Conservation (phyloP, 2,329 filamentous ascomycete genomes). For the Lanzia echinophila region DNA sequence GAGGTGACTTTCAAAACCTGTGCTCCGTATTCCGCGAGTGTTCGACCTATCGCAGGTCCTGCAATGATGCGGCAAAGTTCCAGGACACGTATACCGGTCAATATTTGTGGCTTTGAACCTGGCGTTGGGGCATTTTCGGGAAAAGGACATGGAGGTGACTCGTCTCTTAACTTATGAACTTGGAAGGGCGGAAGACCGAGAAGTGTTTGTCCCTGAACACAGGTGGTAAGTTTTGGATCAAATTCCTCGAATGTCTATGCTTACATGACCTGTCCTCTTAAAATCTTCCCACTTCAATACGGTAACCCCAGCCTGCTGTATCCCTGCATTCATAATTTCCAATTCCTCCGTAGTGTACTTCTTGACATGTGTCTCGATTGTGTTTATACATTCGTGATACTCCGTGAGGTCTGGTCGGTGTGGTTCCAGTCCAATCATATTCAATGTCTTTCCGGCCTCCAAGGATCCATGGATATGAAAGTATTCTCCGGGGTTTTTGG, state of each 20-base stretch:
- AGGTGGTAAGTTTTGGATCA: not conserved
- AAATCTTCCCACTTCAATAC: conserved; percentile 56
- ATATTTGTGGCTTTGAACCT: conserved; percentile 28
- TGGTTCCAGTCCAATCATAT: conserved; percentile 62
- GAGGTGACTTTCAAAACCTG: conserved; percentile 67
- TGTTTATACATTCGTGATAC: conserved; percentile 51
- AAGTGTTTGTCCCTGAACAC: conserved; percentile 34
- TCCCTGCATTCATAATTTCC: conserved; percentile 48
- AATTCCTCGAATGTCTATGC: conserved; percentile 12
- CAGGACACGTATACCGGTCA: conserved; percentile 60
- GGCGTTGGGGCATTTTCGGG: conserved; percentile 23
- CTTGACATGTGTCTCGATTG: conserved; percentile 53
- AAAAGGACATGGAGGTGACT: conserved; percentile 36
- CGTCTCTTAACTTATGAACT: conserved; percentile 43
- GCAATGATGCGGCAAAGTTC: conserved; percentile 72
- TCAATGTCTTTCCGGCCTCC: conserved; percentile 61
- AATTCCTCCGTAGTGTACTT: conserved; percentile 48
- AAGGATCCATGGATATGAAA: conserved; percentile 73
- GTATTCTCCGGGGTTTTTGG: conserved; percentile 57
- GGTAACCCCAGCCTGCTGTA: conserved; percentile 53
- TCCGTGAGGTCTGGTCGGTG: conserved; percentile 53
- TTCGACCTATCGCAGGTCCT: conserved; percentile 64
- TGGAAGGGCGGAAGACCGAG: conserved; percentile 38
- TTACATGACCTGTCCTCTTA: conserved; percentile 46
- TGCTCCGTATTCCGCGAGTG: conserved; percentile 69